Percentiles rank a stretch among this genome's conserved stretches.
Evolutionary conservation across 1,284 basidiomycete genomes (phyloP).

Genomic region (Marasmius sp.): DNA sequence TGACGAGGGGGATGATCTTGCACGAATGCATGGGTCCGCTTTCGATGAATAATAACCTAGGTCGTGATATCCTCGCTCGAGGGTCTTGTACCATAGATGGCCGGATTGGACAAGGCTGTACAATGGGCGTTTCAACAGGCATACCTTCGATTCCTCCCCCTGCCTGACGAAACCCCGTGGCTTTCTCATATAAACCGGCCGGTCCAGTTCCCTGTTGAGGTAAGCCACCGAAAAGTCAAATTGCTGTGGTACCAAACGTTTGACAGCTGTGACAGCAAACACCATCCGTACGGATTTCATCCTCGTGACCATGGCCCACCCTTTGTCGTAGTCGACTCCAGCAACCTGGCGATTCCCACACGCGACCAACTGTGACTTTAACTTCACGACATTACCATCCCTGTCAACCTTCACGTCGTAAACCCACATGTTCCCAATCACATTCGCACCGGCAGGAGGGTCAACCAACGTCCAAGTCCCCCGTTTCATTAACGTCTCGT

Average conservation of each 20-base stretch:
- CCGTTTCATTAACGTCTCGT: too few relatives aligned
- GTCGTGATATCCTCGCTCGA: too few relatives aligned
- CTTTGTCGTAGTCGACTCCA: neutral
- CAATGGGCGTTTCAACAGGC: constrained; percentile 5
- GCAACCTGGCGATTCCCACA: neutral
- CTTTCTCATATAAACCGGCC: constrained; percentile 3
- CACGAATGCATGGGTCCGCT: too few relatives aligned
- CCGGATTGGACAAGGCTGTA: constrained; percentile 1
- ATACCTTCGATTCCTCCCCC: constrained; percentile 7
- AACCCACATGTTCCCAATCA: neutral
- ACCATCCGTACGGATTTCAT: constrained; percentile 6
- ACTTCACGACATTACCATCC: neutral
- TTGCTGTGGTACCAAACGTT: neutral
- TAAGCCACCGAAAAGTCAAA: constrained; percentile 2
- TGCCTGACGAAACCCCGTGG: constrained; percentile 7
- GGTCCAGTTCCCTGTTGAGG: neutral
- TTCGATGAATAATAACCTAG: too few relatives aligned
- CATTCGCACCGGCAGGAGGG: constrained; percentile 5
- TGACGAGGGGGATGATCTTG: too few relatives aligned
- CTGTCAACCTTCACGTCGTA: neutral
- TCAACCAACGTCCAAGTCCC: constrained; percentile 8
- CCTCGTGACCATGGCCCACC: constrained; percentile 6
- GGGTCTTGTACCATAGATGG: too few relatives aligned
- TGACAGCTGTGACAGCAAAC: neutral
- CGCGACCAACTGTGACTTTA: neutral